Percentiles rank a stretch among this genome's conserved stretches.
phyloP scores from a whole-genome alignment of 2,329 filamentous ascomycete genomes.

The Fusarium graminum region DNA sequence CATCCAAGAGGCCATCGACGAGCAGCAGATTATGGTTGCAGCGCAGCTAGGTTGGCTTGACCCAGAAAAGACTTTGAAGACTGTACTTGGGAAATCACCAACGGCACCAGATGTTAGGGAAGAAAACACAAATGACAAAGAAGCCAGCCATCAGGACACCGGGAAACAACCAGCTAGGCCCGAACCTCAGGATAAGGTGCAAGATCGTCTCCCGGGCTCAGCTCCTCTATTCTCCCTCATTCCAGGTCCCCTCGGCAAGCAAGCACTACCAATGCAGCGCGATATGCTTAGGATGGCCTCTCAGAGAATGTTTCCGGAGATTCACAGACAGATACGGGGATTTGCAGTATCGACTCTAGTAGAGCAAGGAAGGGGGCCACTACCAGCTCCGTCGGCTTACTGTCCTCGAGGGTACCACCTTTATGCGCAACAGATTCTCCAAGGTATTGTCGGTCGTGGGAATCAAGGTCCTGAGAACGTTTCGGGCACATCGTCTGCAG shows the following conservation, averaged over 20 bases:
- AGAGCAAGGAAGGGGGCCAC: conserved; percentile 22
- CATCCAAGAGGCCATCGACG: conserved; percentile 42
- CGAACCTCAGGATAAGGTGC: background rate
- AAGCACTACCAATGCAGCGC: background rate
- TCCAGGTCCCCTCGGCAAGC: background rate
- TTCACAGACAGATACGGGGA: conserved; percentile 1
- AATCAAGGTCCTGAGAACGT: background rate
- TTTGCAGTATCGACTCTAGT: conserved; percentile 19
- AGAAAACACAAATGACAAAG: background rate
- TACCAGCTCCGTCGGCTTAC: background rate
- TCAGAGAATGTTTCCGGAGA: conserved; percentile 9
- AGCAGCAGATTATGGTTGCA: conserved; percentile 20
- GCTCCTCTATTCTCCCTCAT: conserved; percentile 3
- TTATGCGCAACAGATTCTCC: background rate
- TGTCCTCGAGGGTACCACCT: background rate
- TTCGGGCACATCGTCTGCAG: background rate
- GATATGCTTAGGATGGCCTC: conserved; percentile 7
- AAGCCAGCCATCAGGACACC: background rate
- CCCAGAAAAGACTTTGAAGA: background rate
- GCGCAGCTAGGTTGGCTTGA: conserved; percentile 32
- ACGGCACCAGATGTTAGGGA: background rate
- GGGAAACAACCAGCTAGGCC: background rate
- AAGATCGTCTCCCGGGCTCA: no score
- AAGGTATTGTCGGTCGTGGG: background rate
- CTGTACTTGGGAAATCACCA: background rate